phyloP scores from a whole-genome alignment of 2,329 filamentous ascomycete species.

The Cryphonectria radicalis region DNA sequence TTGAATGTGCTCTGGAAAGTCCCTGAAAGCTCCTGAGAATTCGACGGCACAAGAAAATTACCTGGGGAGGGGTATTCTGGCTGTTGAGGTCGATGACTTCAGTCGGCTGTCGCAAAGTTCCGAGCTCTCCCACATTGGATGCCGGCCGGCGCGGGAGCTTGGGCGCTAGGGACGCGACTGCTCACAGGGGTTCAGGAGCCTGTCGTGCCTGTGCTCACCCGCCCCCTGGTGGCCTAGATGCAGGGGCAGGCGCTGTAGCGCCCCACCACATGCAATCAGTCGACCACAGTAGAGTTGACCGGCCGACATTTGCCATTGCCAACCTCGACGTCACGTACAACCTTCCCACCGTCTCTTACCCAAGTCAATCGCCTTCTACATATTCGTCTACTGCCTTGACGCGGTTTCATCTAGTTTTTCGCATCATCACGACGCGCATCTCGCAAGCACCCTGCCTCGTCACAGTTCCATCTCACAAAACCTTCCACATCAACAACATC shows the following conservation, averaged over 20 bases:
- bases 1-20: not conserved
- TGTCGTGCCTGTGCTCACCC: not conserved
- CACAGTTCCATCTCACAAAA: not conserved
- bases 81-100: constrained; percentile 17
- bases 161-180: constrained; percentile 11
- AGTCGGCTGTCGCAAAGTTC: constrained; percentile 17
- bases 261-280: constrained; percentile 2
- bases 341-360: not conserved
- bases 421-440: not conserved
- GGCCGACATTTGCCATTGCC: not conserved
- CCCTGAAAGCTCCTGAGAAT: not conserved
- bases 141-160: constrained; percentile 22
- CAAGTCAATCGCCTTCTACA: not conserved
- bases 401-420: not conserved
- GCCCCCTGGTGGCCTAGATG: constrained; percentile 6
- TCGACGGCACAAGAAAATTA: not conserved
- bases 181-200: not conserved
- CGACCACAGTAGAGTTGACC: not conserved
- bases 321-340: not conserved
- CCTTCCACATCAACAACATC: not conserved
- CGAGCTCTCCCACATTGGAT: constrained; percentile 13
- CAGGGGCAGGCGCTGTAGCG: constrained; percentile 18
- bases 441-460: not conserved
- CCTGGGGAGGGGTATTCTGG: not conserved
- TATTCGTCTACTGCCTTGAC: not conserved